A percentile compares a stretch with the other conserved stretches of the same genome.
Evolutionary conservation across 441 rosid genomes (phyloP).

Genomic region (Euphorbia neoarborescens): DNA sequence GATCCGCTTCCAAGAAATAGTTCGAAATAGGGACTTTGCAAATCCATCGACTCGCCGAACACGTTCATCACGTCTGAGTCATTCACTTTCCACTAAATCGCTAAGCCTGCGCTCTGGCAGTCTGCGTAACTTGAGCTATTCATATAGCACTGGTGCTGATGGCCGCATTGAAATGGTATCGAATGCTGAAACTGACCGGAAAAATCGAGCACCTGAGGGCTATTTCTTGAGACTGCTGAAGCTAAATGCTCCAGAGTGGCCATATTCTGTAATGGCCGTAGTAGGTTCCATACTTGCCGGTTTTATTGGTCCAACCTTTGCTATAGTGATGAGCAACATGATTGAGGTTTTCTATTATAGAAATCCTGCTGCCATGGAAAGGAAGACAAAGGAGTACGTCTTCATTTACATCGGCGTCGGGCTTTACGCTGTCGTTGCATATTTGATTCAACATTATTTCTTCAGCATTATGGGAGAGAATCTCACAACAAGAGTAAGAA

Average conservation of each 20-base stretch:
- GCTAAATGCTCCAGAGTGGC: conserved; percentile 97
- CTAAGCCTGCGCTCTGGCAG: conserved; percentile 94
- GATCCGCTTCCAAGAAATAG: conserved; percentile 93
- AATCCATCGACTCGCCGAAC: conserved; percentile 81
- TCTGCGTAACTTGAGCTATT: conserved; percentile 86
- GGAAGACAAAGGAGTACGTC: conserved; percentile 87
- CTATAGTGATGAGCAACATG: conserved; percentile 95
- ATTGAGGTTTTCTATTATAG: conserved; percentile 94
- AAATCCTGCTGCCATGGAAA: conserved; percentile 80
- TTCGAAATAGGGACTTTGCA: conserved; percentile 68
- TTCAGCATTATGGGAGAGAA: conserved; percentile 99
- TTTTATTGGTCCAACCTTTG: conserved; percentile 90
- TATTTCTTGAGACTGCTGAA: conserved; percentile 88
- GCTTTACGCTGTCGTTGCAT: conserved; percentile 82
- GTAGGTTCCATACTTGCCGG: conserved; percentile 91
- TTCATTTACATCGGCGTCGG: conserved; percentile 95
- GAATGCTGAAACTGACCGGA: conserved; percentile 90
- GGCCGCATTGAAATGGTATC: conserved; percentile 96
- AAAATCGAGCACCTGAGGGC: conserved; percentile 72
- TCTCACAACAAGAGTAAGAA: conserved; percentile 91
- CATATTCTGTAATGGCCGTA: conserved; percentile 94
- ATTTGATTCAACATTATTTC: conserved; percentile 96
- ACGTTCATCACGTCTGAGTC: conserved; percentile 83
- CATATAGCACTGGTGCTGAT: conserved; percentile 94
- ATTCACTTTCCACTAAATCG: conserved; percentile 86